phyloP scores from a whole-genome alignment of 73 alveolate species.

The Paramecium pentaurelia region DNA sequence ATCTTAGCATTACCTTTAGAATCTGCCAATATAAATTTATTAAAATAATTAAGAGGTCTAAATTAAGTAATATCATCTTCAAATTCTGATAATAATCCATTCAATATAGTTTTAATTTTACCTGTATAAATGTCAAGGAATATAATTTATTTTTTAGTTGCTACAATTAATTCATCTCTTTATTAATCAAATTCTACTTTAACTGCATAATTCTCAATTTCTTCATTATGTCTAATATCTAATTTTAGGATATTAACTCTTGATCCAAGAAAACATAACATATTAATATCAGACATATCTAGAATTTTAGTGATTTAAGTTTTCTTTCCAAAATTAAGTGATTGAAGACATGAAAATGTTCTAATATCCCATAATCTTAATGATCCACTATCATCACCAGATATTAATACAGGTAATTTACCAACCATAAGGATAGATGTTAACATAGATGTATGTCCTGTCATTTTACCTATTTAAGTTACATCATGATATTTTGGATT shows the following conservation, averaged over 20 bases:
- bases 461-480: slow-evolving; percentile 17
- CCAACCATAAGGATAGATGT: slow-evolving; percentile 36
- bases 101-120: slow-evolving; percentile 30
- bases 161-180: slow-evolving; percentile 26
- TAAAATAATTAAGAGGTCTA: slow-evolving; percentile 25
- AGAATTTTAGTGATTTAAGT: slow-evolving; percentile 34
- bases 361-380: slow-evolving; percentile 61
- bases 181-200: slow-evolving; percentile 42
- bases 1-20: not conserved
- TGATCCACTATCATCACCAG: slow-evolving; percentile 57
- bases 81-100: slow-evolving; percentile 30
- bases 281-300: slow-evolving; percentile 20
- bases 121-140: slow-evolving; percentile 52
- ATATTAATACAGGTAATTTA: slow-evolving; percentile 32
- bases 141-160: slow-evolving; percentile 40
- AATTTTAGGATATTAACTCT: slow-evolving; percentile 41
- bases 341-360: slow-evolving; percentile 33
- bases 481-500: slow-evolving; percentile 58
- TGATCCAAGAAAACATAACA: slow-evolving; percentile 46
- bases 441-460: slow-evolving; percentile 51
- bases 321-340: slow-evolving; percentile 50
- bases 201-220: slow-evolving; percentile 13
- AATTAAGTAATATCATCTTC: slow-evolving; percentile 58
- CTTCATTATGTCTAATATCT: slow-evolving; percentile 22
- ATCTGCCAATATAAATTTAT: slow-evolving; percentile 41